Conservation (phyloP, 2,329 filamentous ascomycete genomes). For the Chaetomium globosum region DNA sequence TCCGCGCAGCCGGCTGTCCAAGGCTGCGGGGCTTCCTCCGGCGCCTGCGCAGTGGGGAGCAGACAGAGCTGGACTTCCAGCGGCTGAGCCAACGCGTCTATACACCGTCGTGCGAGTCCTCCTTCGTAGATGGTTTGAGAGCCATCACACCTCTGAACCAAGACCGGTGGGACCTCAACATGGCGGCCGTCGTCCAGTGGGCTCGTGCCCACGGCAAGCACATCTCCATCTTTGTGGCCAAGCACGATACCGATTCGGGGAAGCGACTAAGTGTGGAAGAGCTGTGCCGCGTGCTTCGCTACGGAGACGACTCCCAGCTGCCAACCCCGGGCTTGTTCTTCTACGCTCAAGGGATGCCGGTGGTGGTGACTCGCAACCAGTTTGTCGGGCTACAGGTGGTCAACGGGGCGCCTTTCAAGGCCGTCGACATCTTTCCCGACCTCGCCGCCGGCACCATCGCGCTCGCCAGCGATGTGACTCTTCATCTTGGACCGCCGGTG, state of each 20-base stretch:
- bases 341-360: conserved; percentile 9
- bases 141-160: conserved; percentile 17
- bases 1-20: conserved; percentile 21
- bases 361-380: conserved; percentile 7
- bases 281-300: conserved; percentile 16
- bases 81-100: conserved; percentile 12
- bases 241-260: conserved; percentile 16
- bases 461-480: conserved; percentile 7
- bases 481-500: conserved; percentile 4
- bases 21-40: conserved; percentile 20
- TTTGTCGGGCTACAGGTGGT: conserved; percentile 8
- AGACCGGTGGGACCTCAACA: conserved; percentile 22
- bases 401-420: conserved; percentile 1
- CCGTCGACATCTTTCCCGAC: conserved; percentile 10
- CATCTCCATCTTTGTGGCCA: conserved; percentile 23
- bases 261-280: conserved; percentile 30
- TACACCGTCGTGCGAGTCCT: background rate
- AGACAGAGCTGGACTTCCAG: conserved; percentile 19
- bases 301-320: conserved; percentile 21
- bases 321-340: conserved; percentile 4
- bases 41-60: conserved; percentile 12
- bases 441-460: background rate
- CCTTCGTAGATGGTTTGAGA: conserved; percentile 11
- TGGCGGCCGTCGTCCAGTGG: conserved; percentile 20
- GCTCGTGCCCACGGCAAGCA: conserved; percentile 21